A percentile compares a stretch with the other conserved stretches of the same genome.
phyloP scores from a whole-genome alignment of 805 yeast genomes.

The Debaryomyces castellii region DNA sequence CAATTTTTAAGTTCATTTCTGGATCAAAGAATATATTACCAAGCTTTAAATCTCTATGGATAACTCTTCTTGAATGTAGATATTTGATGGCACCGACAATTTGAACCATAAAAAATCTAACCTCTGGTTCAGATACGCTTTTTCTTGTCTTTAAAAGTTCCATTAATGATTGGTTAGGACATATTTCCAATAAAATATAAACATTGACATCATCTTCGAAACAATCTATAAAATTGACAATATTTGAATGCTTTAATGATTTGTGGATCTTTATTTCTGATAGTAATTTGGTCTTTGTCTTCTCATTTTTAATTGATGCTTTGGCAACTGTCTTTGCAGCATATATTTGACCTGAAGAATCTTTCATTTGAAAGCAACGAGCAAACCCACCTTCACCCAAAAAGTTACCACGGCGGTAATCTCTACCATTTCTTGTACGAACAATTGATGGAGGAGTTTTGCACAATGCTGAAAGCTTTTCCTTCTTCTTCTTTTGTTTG shows the following conservation, averaged over 20 bases:
- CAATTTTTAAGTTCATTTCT: slow-evolving; percentile 90
- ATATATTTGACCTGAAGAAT: slow-evolving; percentile 77
- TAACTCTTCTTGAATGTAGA: slow-evolving; percentile 87
- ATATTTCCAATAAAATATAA: slow-evolving; percentile 88
- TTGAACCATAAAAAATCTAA: slow-evolving; percentile 84
- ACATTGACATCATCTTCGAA: slow-evolving; percentile 96
- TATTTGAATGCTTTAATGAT: slow-evolving; percentile 81
- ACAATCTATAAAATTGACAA: slow-evolving; percentile 92
- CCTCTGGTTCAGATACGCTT: slow-evolving; percentile 87
- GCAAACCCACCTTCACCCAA: slow-evolving; percentile 99
- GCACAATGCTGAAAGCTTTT: slow-evolving; percentile 85
- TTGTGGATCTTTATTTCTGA: slow-evolving; percentile 96
- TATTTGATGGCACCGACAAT: slow-evolving; percentile 92
- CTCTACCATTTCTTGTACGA: slow-evolving; percentile 81
- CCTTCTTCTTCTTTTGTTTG: slow-evolving; percentile 68
- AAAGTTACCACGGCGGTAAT: slow-evolving; percentile 85
- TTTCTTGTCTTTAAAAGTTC: slow-evolving; percentile 85
- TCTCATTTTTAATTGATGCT: slow-evolving; percentile 85
- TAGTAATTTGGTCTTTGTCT: slow-evolving; percentile 80
- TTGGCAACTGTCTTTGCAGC: slow-evolving; percentile 99
- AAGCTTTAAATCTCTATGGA: slow-evolving; percentile 92
- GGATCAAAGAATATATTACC: slow-evolving; percentile 96
- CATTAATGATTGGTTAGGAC: slow-evolving; percentile 93
- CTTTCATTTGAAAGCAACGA: slow-evolving; percentile 95
- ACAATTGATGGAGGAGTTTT: slow-evolving; percentile 96